Evolutionary conservation across 1,139 yeast species (phyloP), one percentile per base, ranked within the genome.

Genomic region (Sugiyamaella novakii): DNA sequence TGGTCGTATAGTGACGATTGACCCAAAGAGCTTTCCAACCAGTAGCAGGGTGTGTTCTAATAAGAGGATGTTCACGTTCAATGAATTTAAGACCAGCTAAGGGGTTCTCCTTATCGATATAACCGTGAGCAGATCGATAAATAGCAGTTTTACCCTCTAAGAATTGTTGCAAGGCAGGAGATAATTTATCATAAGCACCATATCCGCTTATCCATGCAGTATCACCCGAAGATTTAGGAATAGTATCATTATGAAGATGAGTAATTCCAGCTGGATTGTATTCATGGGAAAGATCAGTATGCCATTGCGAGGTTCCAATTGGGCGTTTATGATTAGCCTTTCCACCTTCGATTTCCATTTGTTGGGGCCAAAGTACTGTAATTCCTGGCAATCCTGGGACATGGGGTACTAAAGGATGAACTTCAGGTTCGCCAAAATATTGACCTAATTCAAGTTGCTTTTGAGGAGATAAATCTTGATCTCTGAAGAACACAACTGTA

Each of bases 381-480:
- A 84, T 74, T 59, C 63, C 48, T 55, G 52, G 49, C 54, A 58
- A 15, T 56, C 76, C 52, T 69, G 69, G 35, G 89, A 91, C 10
- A 85, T 77, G 84, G 10, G 87, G 86, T 5, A 86, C 79, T 3
- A 87, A 81, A 43, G 89, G 87, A 61, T 85, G 92, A 49, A 80
- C 75, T 67, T 84, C 91, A 46, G 83, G 72, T 10, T 80, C 79
- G n/a, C 91, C 91, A 66, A 75, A 84, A 63, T 82, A 77, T 44
- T 71, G 71, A 28, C 84, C 88, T 61, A 77, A 78, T 12, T 77
- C 72, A 5, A 84, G 80, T 34, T 86, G 86, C 53, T 77, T 68
- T 40, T 64, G 57, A 43, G 66, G 58, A 35, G 73, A 71, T 41
- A 80, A 81, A 29, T 53, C 51, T 66, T 83, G 89, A 54, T 80